Base-by-base conservation (phyloP, 2,329 filamentous ascomycete genomes). In the Zasmidium cellare region DNA sequence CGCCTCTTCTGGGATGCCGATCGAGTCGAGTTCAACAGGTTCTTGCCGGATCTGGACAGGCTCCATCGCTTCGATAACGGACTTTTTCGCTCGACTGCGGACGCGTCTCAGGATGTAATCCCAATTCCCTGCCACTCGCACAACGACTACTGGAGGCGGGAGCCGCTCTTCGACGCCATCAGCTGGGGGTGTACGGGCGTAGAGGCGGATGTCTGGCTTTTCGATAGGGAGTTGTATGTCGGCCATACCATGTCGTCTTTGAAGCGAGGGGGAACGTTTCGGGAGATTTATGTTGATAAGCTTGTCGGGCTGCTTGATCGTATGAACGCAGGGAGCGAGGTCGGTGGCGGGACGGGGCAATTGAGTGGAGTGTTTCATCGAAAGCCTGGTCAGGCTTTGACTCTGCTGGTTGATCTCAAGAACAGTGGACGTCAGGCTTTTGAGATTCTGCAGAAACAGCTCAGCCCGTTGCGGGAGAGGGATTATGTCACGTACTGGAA, bases 391-490 rank as follows among this genome's bases (percentile, higher is more conserved):
- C 71, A 73, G 45, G 69, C 83, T 0, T 71, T 90, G 1, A 78
- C 83, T 3, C 77, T 92, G 2, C 77, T 91, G 3, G 79, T 91
- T 28, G 88, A 92, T 70, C 74, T 91, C 67, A 91, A 91, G 73
- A 85, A 80, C 2, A 70, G 78, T 22, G 82, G 80, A 1, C 66
- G 71, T 2, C 70, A 76, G 23, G 83, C 81, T 1, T 84, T 82
- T 76, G 77, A 77, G 0, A 70, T 79, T 48, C 79, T 87, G 0
- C 62, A 83, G 14, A 68, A 75, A 41, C 81, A 86, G 54, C 78
- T 90, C 0, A 75, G 83, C 56, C 81, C 85, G 2, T 76, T 90
- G 9, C 78, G 85, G 5, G 74, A 82, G 35, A 76, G 75, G 44
- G 80, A 80, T 11, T 89, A 73, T 59, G 67, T 79, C 2, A 77